phyloP scores from a whole-genome alignment of 106 monocot species.

The Alisma plantagoaquatica region DNA sequence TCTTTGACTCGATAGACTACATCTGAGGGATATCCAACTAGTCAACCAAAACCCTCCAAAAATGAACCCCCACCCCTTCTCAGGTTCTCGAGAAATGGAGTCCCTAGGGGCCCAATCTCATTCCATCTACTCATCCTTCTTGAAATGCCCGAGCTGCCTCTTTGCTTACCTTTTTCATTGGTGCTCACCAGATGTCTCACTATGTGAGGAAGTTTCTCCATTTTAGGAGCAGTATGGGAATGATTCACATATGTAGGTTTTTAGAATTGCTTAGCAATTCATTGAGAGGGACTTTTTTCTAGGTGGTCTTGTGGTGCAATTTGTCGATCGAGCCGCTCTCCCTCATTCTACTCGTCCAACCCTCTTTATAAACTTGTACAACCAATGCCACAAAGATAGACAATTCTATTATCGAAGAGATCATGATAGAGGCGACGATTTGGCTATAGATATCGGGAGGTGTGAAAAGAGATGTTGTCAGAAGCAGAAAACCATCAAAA shows the following conservation, averaged over 20 bases:
- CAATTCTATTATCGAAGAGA: background rate
- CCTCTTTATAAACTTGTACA: constrained; percentile 19
- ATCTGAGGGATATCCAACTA: too few species aligned
- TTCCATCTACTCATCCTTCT: too few species aligned
- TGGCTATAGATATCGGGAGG: background rate
- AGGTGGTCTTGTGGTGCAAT: background rate
- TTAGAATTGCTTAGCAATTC: constrained; percentile 4
- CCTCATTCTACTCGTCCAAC: constrained; percentile 15
- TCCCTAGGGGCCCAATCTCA: too few species aligned
- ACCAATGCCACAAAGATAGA: constrained; percentile 8
- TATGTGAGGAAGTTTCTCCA: too few species aligned
- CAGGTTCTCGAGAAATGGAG: too few species aligned
- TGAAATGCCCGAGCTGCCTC: background rate
- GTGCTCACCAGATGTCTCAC: background rate
- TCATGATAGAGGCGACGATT: background rate
- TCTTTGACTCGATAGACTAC: too few species aligned
- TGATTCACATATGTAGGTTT: constrained; percentile 2
- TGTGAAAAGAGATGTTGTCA: constrained; percentile 3
- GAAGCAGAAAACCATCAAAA: constrained; percentile 6
- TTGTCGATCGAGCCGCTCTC: too few species aligned
- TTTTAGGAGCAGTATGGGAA: too few species aligned
- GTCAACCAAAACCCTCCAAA: too few species aligned
- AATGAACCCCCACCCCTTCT: too few species aligned
- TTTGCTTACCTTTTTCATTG: background rate
- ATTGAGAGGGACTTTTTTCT: too few species aligned